Evolutionary conservation across 2,329 filamentous ascomycete species (phyloP).

Genomic region (Fusarium tuaranense): DNA sequence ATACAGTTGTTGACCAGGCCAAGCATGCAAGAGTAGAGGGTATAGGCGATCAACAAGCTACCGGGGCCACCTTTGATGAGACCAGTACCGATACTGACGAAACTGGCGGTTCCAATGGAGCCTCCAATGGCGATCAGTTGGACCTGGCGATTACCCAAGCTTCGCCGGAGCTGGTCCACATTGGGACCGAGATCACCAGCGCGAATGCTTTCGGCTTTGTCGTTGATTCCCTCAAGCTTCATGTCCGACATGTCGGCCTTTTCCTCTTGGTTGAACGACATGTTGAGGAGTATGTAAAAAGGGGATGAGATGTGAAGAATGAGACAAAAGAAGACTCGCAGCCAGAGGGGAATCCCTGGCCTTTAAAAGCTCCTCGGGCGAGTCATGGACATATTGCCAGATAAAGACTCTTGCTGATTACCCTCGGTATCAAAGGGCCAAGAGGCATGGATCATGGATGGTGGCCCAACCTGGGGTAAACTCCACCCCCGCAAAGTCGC

Average conservation of each 20-base stretch:
- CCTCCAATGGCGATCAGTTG: constrained; percentile 31
- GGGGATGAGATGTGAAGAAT: neutral
- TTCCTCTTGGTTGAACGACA: constrained; percentile 7
- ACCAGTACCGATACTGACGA: constrained; percentile 28
- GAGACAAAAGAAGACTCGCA: neutral
- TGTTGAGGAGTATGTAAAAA: neutral
- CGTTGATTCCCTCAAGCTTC: constrained; percentile 14
- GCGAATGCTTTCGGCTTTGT: constrained; percentile 12
- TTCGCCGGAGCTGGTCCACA: constrained; percentile 19
- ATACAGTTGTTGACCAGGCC: constrained; percentile 25
- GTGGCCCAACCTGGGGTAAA: neutral
- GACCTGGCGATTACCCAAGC: constrained; percentile 27
- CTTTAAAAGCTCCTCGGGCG: neutral
- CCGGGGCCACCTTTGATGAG: constrained; percentile 26
- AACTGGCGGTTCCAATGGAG: constrained; percentile 29
- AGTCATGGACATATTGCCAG: neutral
- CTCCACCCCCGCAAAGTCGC: constrained; percentile 20
- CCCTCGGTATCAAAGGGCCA: neutral
- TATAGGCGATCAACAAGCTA: constrained; percentile 22
- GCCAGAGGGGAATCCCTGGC: neutral
- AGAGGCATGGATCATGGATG: neutral
- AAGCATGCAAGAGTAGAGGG: constrained; percentile 24
- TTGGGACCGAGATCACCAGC: constrained; percentile 4
- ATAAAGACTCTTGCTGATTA: neutral
- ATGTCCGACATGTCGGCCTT: constrained; percentile 6